Conservation (phyloP, 495 filamentous ascomycete genomes). For the Bacidia gigantensis region DNA sequence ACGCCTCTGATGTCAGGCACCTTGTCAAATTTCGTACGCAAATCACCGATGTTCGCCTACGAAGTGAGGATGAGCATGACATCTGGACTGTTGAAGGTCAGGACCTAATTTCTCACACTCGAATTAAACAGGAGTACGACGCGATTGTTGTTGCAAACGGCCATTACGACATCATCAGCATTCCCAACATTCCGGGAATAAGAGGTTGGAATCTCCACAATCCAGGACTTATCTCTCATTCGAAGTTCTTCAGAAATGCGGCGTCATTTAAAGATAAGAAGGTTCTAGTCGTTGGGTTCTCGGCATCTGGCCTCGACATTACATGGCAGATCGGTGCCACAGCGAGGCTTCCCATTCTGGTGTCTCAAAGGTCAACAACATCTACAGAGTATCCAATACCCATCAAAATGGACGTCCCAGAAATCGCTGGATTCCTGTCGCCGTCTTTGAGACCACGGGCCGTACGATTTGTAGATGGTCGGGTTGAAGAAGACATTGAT, state of each 20-base stretch:
- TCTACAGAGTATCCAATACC: constrained; percentile 16
- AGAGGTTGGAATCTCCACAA: constrained; percentile 41
- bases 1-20: constrained; percentile 47
- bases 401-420: constrained; percentile 32
- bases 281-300: constrained; percentile 64
- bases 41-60: constrained; percentile 34
- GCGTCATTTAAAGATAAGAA: constrained; percentile 46
- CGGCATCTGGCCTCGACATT: constrained; percentile 70
- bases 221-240: constrained; percentile 59
- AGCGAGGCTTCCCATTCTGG: constrained; percentile 36
- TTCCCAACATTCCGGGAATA: constrained; percentile 53
- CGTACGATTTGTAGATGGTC: constrained; percentile 40
- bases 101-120: constrained; percentile 29
- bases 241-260: constrained; percentile 61
- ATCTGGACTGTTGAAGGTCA: constrained; percentile 43
- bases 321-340: constrained; percentile 52
- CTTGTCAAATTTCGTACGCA: constrained; percentile 45
- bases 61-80: constrained; percentile 13
- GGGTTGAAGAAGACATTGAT: constrained; percentile 46
- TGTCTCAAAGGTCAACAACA: constrained; percentile 37
- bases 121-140: constrained; percentile 38
- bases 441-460: constrained; percentile 26
- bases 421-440: constrained; percentile 45
- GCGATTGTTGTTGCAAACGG: constrained; percentile 76
- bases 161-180: constrained; percentile 58